These are phyloP conservation scores for Ustilago hordei DNA, from an alignment of 1,284 basidiomycete genomes.

Conservation along the genomic window DNA sequence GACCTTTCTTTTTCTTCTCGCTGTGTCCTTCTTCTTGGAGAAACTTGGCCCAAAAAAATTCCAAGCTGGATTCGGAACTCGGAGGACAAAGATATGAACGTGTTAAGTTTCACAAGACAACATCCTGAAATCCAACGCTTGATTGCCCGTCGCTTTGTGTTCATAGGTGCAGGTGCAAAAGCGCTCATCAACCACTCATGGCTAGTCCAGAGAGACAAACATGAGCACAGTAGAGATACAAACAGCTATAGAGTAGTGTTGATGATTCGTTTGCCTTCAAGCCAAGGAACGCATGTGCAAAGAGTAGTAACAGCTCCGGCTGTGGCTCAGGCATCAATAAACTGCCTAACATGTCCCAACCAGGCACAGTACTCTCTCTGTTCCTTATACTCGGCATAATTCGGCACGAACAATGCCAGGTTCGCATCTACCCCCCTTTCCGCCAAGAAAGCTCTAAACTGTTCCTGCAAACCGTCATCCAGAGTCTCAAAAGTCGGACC, in stretches of 20 bases:
- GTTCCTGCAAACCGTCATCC: constrained; percentile 85
- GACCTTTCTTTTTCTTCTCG: background rate
- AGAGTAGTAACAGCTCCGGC: background rate
- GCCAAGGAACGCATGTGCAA: background rate
- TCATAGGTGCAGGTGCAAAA: no score
- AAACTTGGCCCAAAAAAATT: constrained; percentile 19
- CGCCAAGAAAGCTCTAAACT: constrained; percentile 83
- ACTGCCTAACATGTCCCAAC: constrained; percentile 85
- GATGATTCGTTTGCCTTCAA: background rate
- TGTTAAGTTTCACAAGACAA: background rate
- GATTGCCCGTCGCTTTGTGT: no score
- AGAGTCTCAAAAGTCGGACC: constrained; percentile 94
- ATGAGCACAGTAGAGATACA: background rate
- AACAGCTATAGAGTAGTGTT: background rate
- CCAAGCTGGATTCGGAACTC: background rate
- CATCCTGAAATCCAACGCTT: background rate
- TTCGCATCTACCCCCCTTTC: constrained; percentile 88
- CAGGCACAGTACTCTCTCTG: constrained; percentile 85
- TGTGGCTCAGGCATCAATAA: constrained; percentile 76
- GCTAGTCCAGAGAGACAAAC: background rate
- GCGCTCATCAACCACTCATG: no score
- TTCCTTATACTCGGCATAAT: constrained; percentile 69
- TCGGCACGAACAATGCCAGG: constrained; percentile 74
- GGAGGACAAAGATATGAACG: background rate
- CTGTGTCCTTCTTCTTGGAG: background rate